Base-by-base conservation (phyloP, 495 filamentous ascomycete species). In the Articulospora tetracladia region DNA sequence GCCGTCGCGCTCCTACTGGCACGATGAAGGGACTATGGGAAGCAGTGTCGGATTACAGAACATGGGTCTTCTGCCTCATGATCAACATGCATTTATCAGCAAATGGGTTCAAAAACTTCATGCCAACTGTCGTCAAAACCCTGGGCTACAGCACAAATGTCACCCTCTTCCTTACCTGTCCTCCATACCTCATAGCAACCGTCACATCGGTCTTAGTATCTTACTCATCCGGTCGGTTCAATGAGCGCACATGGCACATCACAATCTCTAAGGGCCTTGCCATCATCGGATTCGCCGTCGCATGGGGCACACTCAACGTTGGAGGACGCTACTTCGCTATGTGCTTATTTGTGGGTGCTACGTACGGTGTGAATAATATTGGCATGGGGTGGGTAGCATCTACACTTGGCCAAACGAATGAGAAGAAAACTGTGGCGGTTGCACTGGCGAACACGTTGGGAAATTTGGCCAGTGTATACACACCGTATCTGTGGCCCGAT, bases 401-500 rank as follows among this genome's bases (percentile, higher is more conserved):
- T 4, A 74, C 73, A 12, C 75, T 82, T 55, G 72, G 70, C 2
- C 69, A 79, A 66, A 64, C 69, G 2, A 67, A 69, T 8, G 74
- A 78, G 61, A 71, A 70, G 53, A 59, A 78, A 41, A 79, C 73
- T 47, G 71, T 81, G 11, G 68, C 71, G 27, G 56, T 83, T 15
- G 80, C 76, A 0, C 60, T 83, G 49, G 74, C 79, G 2, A 80
- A 80, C 62, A 74, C 74, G 0, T 64, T 80, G 46, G 78, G 78
- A 19, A 81, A 82, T 55, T 60, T 81, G 34, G 74, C 77, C 3
- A 74, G 76, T 55, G 77, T 84, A 1, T 84, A 83, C 64, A 78
- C 79, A 1, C 60, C 61, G 6, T 64, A 67, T 17, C 56, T 74
- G 3, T 74, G 66, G 57, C 72, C 72, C 15, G 23, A 24, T 25